These are phyloP conservation scores for Botrytis elliptica DNA, from an alignment of 2,329 filamentous ascomycete species.

Conservation along the genomic window DNA sequence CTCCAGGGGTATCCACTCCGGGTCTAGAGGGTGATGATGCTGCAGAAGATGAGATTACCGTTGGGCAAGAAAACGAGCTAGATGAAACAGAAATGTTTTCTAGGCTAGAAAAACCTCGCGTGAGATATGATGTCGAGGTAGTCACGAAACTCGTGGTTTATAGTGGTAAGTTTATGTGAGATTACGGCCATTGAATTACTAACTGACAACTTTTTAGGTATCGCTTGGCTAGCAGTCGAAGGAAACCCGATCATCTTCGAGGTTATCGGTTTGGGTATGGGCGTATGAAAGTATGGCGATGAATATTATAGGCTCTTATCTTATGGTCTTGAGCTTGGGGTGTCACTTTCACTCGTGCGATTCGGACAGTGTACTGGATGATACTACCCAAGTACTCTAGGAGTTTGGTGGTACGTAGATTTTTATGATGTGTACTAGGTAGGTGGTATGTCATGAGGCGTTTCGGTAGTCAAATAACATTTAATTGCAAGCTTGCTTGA, in stretches of 20 bases:
- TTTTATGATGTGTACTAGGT: slow-evolving; percentile 2
- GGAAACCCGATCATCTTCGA: slow-evolving; percentile 46
- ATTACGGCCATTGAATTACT: slow-evolving; percentile 18
- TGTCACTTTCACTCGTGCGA: background rate
- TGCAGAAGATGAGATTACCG: slow-evolving; percentile 40
- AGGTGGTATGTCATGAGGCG: slow-evolving; percentile 10
- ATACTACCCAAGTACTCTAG: background rate
- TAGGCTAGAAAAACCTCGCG: slow-evolving; percentile 77
- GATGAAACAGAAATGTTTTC: slow-evolving; percentile 81
- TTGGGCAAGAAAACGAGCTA: slow-evolving; percentile 49
- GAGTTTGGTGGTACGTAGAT: slow-evolving; percentile 16
- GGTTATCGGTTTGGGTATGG: slow-evolving; percentile 44
- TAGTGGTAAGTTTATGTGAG: slow-evolving; percentile 60
- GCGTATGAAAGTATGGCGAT: slow-evolving; percentile 19
- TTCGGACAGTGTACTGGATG: background rate
- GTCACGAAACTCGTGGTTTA: slow-evolving; percentile 97
- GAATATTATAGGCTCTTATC: background rate
- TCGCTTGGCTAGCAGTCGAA: slow-evolving; percentile 71
- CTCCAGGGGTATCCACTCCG: slow-evolving; percentile 39
- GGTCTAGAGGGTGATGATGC: slow-evolving; percentile 40
- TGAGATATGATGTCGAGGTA: slow-evolving; percentile 97
- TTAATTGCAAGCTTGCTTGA: background rate
- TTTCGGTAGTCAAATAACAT: slow-evolving; percentile 7
- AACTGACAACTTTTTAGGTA: slow-evolving; percentile 53
- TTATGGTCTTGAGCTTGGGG: background rate